These are phyloP conservation scores for Rhodotorula babjevae DNA, from an alignment of 768 basidiomycete genomes.

Conservation along the genomic window DNA sequence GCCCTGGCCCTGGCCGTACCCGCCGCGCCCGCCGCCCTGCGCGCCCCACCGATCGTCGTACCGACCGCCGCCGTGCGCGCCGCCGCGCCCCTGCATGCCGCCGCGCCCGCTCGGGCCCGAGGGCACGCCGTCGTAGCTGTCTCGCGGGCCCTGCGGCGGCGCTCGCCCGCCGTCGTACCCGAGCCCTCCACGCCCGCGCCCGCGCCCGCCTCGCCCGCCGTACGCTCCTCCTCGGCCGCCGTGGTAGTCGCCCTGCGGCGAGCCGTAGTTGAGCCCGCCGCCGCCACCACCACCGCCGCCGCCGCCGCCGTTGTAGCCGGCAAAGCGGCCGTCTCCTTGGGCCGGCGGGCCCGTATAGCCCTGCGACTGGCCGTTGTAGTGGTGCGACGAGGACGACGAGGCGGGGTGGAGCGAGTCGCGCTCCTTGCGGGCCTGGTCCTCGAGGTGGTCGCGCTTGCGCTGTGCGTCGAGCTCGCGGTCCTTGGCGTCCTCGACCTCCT, in stretches of 20 bases:
- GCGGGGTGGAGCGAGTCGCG: slow-evolving; percentile 47
- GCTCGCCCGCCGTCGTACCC: slow-evolving; percentile 16
- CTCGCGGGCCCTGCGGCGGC: slow-evolving; percentile 67
- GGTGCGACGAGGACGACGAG: neutral
- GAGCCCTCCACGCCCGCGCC: slow-evolving; percentile 23
- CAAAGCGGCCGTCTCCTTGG: neutral
- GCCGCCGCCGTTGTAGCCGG: neutral
- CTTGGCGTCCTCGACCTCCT: slow-evolving; percentile 71
- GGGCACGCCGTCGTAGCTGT: slow-evolving; percentile 53
- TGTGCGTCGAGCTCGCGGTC: slow-evolving; percentile 61
- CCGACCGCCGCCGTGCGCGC: neutral
- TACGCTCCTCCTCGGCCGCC: neutral
- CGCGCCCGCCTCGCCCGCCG: slow-evolving; percentile 48
- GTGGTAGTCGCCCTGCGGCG: neutral
- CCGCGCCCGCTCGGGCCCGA: slow-evolving; percentile 41
- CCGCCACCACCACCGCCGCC: neutral
- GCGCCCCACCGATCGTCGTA: slow-evolving; percentile 5
- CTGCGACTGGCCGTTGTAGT: neutral
- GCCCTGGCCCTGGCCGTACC: neutral
- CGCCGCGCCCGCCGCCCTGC: neutral
- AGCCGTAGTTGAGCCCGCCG: slow-evolving; percentile 2
- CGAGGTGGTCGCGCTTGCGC: slow-evolving; percentile 65
- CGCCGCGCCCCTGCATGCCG: neutral
- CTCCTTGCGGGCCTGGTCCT: slow-evolving; percentile 66
- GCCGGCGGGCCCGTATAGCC: too few relatives aligned